Evolutionary conservation across 2,329 filamentous ascomycete genomes (phyloP), one percentile per base, ranked within the genome.

Genomic region (Fusarium keratoplasticum): DNA sequence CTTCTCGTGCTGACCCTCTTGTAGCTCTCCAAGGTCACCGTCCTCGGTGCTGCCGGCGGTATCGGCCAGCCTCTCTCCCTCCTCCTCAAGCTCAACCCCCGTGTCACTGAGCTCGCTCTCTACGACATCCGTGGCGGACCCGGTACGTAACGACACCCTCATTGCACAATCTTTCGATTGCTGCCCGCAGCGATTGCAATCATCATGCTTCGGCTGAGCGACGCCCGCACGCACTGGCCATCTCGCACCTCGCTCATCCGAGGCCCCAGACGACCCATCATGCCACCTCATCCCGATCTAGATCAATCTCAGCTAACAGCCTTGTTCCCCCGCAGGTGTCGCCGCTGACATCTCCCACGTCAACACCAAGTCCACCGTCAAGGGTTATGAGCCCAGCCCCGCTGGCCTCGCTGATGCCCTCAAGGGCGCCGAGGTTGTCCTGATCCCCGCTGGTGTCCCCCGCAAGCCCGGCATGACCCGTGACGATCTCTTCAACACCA

Each of bases 401-500:
- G 88, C 89, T 69, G 94, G 94, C 81, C 93, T 98, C 74, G 90
- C 90, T 80, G 89, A 89, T 76, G 93, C 92, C 82, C 91, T 99
- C 84, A 93, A 94, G 88, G 95, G 90, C 83, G 89, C 95, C 82
- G 95, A 98, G 87, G 92, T 99, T 80, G 94, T 99, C 82, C 91
- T 99, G 83, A 98, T 99, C 86, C 96, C 96, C 82, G 96, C 96
- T 82, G 96, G 96, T 90, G 96, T 99, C 78, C 96, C 96, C 83
- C 95, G 96, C 88, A 98, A 98, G 92, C 96, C 96, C 84, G 96
- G 96, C 87, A 99, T 99, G 96, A 97, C 94, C 88, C 95, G 96
- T 90, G 96, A 99, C 87, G 96, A 99, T 85, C 93, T 99, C 76
- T 99, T 99, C 95, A 98, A 98, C 92, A 99, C 96, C 90, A 99